Evolutionary conservation across 1,284 basidiomycete species (phyloP).

Genomic region (Ceratobasidium sp.): DNA sequence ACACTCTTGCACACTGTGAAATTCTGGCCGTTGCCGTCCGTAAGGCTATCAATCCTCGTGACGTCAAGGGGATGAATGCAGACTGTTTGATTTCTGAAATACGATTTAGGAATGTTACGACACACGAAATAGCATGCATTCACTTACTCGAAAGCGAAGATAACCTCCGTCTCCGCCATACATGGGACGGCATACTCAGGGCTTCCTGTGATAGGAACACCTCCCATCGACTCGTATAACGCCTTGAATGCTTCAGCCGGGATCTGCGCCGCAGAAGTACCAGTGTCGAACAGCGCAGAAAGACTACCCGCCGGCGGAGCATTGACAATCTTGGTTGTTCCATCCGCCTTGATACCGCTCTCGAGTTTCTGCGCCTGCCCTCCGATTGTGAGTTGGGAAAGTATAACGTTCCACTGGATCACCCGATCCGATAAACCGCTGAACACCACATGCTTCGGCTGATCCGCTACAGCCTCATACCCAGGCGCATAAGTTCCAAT

Average conservation of each 20-base stretch:
- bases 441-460: constrained; percentile 19
- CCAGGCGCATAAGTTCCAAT: constrained; percentile 40
- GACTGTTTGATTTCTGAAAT: constrained; percentile 18
- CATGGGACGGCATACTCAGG: constrained; percentile 28
- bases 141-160: constrained; percentile 25
- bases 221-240: constrained; percentile 29
- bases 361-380: constrained; percentile 13
- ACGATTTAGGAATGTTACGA: not conserved
- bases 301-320: constrained; percentile 21
- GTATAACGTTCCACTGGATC: constrained; percentile 25
- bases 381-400: constrained; percentile 10
- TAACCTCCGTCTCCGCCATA: constrained; percentile 10
- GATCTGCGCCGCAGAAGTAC: constrained; percentile 32
- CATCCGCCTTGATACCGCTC: constrained; percentile 2
- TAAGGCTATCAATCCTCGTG: not conserved
- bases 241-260: constrained; percentile 13
- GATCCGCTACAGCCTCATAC: constrained; percentile 20
- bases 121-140: not conserved
- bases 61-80: constrained; percentile 17
- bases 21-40: not conserved
- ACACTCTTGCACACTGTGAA: constrained; percentile 6
- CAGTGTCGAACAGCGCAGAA: constrained; percentile 37
- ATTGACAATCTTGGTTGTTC: not conserved
- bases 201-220: constrained; percentile 12
- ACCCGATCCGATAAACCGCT: not conserved